Base-by-base conservation (phyloP, 148 eudicot species). In the Nepenthes gracilis region DNA sequence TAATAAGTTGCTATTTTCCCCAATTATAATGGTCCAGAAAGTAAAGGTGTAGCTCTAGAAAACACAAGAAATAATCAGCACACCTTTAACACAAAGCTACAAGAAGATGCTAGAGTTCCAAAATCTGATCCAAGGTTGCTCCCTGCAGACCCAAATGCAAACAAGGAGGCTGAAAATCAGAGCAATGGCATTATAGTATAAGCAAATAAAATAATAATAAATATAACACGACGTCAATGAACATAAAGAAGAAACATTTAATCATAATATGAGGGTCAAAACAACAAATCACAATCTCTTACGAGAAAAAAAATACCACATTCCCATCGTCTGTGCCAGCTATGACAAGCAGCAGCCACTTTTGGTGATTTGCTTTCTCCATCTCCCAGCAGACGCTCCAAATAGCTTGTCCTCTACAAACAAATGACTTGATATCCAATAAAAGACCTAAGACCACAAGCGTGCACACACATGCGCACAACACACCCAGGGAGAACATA, bases 81-180 rank as follows among this genome's bases (percentile, higher is more conserved):
- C 63, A 84, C 91, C 91, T 85, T 79, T 62, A 77, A 70, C 13
- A 35, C 36, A 54, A 82, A 82, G 58, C 55, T 68, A 72, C 58
- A 34, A 43, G 71, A 48, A 62, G 74, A 68, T 60, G 66, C 76
- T 64, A 63, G 69, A 55, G 58, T 35, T 34, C 60, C 54, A 59
- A 54, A 54, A 47, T 23, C 61, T 13, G 60, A 57, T 60, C 63
- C 77, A 48, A 60, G 12, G 47, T 72, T 65, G 63, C 36, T 12
- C 65, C 81, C 97, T 80, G 77, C 66, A 62, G 33, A 72, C 53
- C 55, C 63, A 47, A 9, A 49, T 8, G 43, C 14, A 60, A 54
- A 57, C 61, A 69, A n/a, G 43, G 11, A 55, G 10, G 47, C 45
- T 32, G n/a, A 49, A 49, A 75, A n/a, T 12, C 59, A 62, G 58